Evolutionary conservation across 2,329 filamentous ascomycete genomes (phyloP).

Genomic region (Colletotrichum acutatum): DNA sequence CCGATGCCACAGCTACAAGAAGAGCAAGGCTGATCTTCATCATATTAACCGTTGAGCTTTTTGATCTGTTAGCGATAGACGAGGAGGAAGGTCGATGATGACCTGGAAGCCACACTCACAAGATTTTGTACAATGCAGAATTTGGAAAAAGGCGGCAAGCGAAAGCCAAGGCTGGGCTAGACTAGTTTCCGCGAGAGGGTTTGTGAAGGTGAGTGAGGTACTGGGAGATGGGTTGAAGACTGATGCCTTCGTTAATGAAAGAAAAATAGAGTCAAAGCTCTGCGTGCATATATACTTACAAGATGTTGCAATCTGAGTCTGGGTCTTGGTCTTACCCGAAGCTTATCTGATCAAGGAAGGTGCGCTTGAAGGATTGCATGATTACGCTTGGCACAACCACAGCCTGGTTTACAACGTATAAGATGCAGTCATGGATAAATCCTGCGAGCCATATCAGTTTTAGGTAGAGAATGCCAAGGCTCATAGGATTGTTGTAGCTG

Average conservation of each 20-base stretch:
- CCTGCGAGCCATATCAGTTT: neutral
- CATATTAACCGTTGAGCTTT: neutral
- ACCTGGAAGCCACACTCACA: neutral
- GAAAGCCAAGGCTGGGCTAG: too few species aligned
- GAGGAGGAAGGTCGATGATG: too few species aligned
- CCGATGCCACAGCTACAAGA: neutral
- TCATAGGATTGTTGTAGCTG: neutral
- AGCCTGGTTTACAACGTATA: neutral
- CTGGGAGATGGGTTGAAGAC: too few species aligned
- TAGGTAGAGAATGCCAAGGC: neutral
- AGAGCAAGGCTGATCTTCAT: neutral
- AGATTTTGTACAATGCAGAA: neutral
- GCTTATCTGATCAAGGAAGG: constrained; percentile 25
- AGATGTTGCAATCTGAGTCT: neutral
- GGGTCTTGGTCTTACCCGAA: neutral
- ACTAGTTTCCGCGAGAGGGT: too few species aligned
- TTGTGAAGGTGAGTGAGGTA: too few species aligned
- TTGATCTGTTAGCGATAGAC: neutral
- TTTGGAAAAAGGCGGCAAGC: too few species aligned
- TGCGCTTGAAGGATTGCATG: constrained; percentile 24
- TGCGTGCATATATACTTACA: neutral
- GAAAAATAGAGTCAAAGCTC: neutral
- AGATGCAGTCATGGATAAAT: neutral
- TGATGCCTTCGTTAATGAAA: neutral
- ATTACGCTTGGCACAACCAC: constrained; percentile 12